Base-by-base conservation (phyloP, 116 monocot genomes). In the Iris pallida region DNA sequence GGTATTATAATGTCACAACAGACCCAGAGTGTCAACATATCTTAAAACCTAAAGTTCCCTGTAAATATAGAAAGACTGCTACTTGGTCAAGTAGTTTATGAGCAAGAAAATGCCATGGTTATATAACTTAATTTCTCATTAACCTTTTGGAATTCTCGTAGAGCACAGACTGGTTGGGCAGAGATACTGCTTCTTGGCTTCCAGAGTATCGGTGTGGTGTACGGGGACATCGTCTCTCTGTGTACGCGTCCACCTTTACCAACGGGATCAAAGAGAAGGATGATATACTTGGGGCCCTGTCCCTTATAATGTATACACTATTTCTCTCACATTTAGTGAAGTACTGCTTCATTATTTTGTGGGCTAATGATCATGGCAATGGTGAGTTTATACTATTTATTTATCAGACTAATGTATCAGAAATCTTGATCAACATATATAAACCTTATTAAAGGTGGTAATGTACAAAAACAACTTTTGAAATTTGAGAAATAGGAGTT, bases 191-290 rank as follows among this genome's bases (percentile, higher is more conserved):
- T 49, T 7, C 75, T 78, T 4, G 82, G 79, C 4, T 84, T 84
- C 16, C 83, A 84, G 68, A 79, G 83, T 73, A 20, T 79, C 9
- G 79, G 83, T 1, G 47, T 84, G 5, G 76, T 84, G 4, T 84
- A 84, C 52, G 79, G 83, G 14, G 83, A 84, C 83, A 19, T 84
- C 83, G n/a, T 79, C 83, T n/a, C 73, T 83, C 2, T 57, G 75
- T 72, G 57, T 75, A 43, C 49, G 51, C 75, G 45, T 68, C 72
- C 79, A 83, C 79, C 14, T 83, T 83, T 53, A 43, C 75, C 0
- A 72, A 75, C 42, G 83, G 79, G 12, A 72, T 83, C 51, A 51
- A 64, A 5, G 41, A 83, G 9, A 13, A 66, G 30, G 83, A 83
- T 43, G 83, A 83, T 18, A 74, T 83, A 8, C 46, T 84, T 2